Base-by-base conservation (phyloP, 2,329 filamentous ascomycete species). In the Diaporthe nobilis region DNA sequence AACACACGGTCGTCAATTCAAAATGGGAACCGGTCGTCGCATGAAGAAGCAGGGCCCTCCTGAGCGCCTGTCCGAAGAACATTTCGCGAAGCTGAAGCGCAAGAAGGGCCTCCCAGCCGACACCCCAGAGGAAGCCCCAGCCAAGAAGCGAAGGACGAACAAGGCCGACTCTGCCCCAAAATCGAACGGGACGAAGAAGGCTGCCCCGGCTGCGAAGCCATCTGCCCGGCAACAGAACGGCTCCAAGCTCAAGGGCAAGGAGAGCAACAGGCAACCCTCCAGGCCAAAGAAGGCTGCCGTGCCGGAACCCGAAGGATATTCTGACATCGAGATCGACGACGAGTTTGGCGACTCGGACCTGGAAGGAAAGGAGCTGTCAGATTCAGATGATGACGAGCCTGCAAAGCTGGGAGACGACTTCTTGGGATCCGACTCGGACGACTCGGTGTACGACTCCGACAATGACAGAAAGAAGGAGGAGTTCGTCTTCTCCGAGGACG, bases 21-120 rank as follows among this genome's bases (percentile, higher is more conserved):
- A 84, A 82, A 98, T 98, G 96, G 96, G 95, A 88, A 91, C 92
- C 77, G 94, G 95, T 84, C 94, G 95, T 84, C 95, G 96, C 81
- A 97, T 98, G 93, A 94, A 96, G 85, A 98, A 98, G 87, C 97
- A 98, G 90, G 96, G 95, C 74, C 89, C 93, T 78, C 97, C 97
- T 72, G 91, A 94, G 81, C 90, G 94, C 78, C 90, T 98, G 79
- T 95, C 97, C 79, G 95, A 98, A 82, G 91, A 92, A 79, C 91
- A 94, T 81, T 92, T 93, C 81, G 92, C 92, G 70, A 95, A 93
- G 82, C 85, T 93, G 77, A 98, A 98, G 90, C 92, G 96, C 83
- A 98, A 98, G 88, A 92, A 92, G 76, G 92, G 90, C 77, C 88
- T 94, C 80, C 91, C 92, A 55, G 92, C 92, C 78, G 87, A 91